Conservation (phyloP, 495 filamentous ascomycete genomes). For the Tuber umbilicatum region DNA sequence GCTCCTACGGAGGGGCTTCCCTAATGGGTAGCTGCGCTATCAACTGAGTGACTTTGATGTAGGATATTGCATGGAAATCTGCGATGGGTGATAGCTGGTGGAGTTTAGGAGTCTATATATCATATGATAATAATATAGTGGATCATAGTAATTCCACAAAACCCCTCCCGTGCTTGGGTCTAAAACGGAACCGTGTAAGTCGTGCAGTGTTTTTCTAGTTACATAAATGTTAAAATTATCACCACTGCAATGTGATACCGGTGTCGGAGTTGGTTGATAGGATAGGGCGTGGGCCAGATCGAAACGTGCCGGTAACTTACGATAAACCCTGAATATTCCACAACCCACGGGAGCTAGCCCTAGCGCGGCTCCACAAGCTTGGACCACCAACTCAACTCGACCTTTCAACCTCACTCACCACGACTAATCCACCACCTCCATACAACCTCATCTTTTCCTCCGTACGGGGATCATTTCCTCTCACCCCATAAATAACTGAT, state of each 20-base stretch:
- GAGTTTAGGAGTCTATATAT: neutral
- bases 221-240: neutral
- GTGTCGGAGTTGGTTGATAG: neutral
- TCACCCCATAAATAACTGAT: neutral
- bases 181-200: neutral
- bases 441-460: neutral
- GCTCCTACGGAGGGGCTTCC: neutral
- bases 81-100: neutral
- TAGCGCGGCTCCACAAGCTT: neutral
- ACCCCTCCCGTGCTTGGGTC: neutral
- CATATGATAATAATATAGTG: neutral
- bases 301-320: neutral
- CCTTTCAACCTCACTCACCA: neutral
- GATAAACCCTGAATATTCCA: neutral
- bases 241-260: neutral
- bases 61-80: neutral
- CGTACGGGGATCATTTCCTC: neutral
- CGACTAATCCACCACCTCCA: neutral
- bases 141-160: neutral
- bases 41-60: neutral
- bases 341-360: neutral
- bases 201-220: neutral
- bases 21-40: neutral
- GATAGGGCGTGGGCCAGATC: neutral
- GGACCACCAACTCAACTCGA: neutral